A percentile compares a stretch with the other conserved stretches of the same genome.
Evolutionary conservation across 1,284 basidiomycete species (phyloP).

Genomic region (Meira miltonrushii): DNA sequence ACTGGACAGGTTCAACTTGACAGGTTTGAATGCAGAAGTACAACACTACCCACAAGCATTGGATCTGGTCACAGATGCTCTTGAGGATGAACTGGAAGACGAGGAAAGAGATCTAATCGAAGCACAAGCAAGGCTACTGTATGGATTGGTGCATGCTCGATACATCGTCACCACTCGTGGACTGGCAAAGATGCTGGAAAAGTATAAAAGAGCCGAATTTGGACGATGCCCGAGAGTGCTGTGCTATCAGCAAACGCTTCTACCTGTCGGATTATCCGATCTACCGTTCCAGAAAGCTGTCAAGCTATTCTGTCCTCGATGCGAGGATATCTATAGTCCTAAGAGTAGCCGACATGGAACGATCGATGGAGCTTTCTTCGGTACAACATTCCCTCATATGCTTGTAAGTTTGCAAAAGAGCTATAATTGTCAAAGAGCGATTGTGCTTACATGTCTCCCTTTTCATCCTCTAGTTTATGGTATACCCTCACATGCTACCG

Average conservation of each 20-base stretch:
- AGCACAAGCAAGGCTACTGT: slow-evolving; percentile 47
- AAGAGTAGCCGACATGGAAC: slow-evolving; percentile 49
- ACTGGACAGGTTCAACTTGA: slow-evolving; percentile 94
- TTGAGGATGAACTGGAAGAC: slow-evolving; percentile 48
- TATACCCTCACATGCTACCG: slow-evolving; percentile 67
- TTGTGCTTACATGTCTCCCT: background rate
- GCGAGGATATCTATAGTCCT: slow-evolving; percentile 51
- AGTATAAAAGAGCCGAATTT: slow-evolving; percentile 51
- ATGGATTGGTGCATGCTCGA: slow-evolving; percentile 49
- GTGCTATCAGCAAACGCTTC: slow-evolving; percentile 47
- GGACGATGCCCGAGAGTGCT: slow-evolving; percentile 49
- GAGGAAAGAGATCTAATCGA: slow-evolving; percentile 45
- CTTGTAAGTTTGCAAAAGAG: slow-evolving; percentile 52
- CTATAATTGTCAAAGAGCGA: background rate
- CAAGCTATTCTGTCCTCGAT: slow-evolving; percentile 50
- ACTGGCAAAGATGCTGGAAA: slow-evolving; percentile 51
- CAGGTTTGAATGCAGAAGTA: slow-evolving; percentile 92
- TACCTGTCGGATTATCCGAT: slow-evolving; percentile 49
- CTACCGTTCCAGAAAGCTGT: slow-evolving; percentile 50
- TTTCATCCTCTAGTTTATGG: slow-evolving; percentile 62
- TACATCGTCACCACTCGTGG: slow-evolving; percentile 50
- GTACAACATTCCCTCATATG: slow-evolving; percentile 51
- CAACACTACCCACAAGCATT: slow-evolving; percentile 88
- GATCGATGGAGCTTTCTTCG: slow-evolving; percentile 53
- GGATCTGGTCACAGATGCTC: slow-evolving; percentile 74